These are phyloP conservation scores for Vicia faba DNA, from an alignment of 306 rosid genomes.

Conservation along the genomic window DNA sequence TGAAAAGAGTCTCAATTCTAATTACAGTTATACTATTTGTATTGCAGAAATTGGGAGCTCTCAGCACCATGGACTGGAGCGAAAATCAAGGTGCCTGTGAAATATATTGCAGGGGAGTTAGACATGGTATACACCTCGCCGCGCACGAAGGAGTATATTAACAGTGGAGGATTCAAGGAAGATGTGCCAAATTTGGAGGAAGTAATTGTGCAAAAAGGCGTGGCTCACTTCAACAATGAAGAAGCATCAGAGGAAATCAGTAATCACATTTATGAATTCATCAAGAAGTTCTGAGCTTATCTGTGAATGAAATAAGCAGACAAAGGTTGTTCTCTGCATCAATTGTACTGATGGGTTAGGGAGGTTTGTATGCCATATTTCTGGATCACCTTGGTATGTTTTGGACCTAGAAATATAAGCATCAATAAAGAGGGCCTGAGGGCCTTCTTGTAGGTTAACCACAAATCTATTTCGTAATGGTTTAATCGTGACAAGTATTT, in stretches of 20 bases:
- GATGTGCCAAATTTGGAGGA: constrained; percentile 41
- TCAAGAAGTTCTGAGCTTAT: constrained; percentile 17
- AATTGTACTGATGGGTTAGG: background rate
- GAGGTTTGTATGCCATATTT: too few relatives aligned
- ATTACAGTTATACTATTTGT: background rate
- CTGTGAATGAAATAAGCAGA: background rate
- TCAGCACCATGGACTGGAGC: constrained; percentile 41
- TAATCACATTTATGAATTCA: constrained; percentile 38
- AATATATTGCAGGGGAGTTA: constrained; percentile 42
- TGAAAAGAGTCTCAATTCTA: background rate
- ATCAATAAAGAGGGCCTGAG: background rate
- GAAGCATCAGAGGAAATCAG: constrained; percentile 39
- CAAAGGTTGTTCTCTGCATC: background rate
- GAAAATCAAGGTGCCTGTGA: constrained; percentile 33
- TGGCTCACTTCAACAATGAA: constrained; percentile 49
- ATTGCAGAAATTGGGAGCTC: constrained; percentile 50
- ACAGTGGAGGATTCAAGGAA: constrained; percentile 43
- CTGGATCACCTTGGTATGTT: background rate
- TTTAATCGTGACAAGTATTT: too few relatives aligned
- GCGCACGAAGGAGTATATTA: constrained; percentile 23
- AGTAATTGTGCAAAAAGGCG: constrained; percentile 44
- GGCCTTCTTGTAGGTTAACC: background rate
- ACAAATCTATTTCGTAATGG: too few relatives aligned
- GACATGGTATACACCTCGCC: constrained; percentile 37
- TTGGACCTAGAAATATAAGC: background rate